Evolutionary conservation across 164 flowering plant species (phyloP), one percentile per base, ranked within the genome.

Genomic region (Umbilicus rupestris): DNA sequence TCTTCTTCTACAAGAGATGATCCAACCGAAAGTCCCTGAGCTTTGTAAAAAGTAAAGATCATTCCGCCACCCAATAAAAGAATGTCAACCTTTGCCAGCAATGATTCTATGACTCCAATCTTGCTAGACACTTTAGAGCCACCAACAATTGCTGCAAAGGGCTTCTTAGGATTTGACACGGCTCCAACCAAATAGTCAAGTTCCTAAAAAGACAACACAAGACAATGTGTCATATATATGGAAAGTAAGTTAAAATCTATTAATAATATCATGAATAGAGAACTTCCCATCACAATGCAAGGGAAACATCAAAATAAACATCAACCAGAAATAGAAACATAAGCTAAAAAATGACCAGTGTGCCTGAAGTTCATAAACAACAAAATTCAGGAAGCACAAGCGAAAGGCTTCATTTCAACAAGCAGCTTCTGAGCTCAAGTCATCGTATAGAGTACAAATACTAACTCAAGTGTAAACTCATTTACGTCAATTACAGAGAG

Each of bases 111-210:
- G 66, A 90, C 97, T 17, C 95, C 93, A 72, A 90, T 90, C 78
- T 90, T 88, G 50, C 79, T 66, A 64, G 97, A 90, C 22, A 90
- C 95, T 76, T 90, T 90, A 55, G 97, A 80, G 52, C 97, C 97
- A 60, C 97, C 95, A 39, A 90, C 91, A 77, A 90, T 90, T 2
- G 97, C 95, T 76, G 96, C 97, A 80, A 90, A 90, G 62, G 97
- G 97, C 80, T 75, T 90, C 85, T 85, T 84, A 24, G 97, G 97
- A 33, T 72, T 87, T 39, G 88, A 39, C 31, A 90, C 88, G 67
- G 97, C 97, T 66, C 97, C 97, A 69, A 84, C 97, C 70, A 88
- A 87, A 63, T 88, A 90, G 67, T 90, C 95, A 66, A 90, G 89
- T 73, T 90, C 97, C 97, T 88, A 73, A 67, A 5, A 69, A 66